A percentile compares a stretch with the other conserved stretches of the same genome.
phyloP scores from a whole-genome alignment of 345 rosid genomes.

The Zanthoxylum bungeanum region DNA sequence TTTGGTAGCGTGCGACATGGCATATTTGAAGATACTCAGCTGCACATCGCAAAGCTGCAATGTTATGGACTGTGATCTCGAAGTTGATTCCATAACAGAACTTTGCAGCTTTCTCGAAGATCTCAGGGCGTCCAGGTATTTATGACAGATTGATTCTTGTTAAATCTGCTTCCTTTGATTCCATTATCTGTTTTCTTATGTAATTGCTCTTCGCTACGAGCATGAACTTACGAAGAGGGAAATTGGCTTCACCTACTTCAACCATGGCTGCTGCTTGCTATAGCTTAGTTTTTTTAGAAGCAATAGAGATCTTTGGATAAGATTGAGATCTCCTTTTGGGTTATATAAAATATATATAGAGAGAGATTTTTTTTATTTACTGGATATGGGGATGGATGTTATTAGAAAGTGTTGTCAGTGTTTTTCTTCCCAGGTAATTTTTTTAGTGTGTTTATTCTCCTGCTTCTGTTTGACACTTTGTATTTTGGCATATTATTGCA shows the following conservation, averaged over 20 bases:
- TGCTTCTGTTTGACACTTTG: too few relatives aligned
- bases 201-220: constrained; percentile 88
- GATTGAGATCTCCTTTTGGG: too few relatives aligned
- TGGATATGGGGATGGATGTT: too few relatives aligned
- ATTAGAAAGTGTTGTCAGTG: too few relatives aligned
- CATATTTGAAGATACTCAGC: constrained; percentile 87
- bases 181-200: constrained; percentile 73
- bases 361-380: not conserved
- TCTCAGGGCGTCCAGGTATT: constrained; percentile 92
- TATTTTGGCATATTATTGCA: too few relatives aligned
- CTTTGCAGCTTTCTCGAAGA: constrained; percentile 87
- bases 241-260: constrained; percentile 71
- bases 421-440: too few relatives aligned
- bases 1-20: constrained; percentile 85
- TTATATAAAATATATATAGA: not conserved
- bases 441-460: too few relatives aligned
- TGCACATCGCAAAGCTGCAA: constrained; percentile 86
- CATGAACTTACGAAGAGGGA: constrained; percentile 95
- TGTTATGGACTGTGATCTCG: constrained; percentile 91
- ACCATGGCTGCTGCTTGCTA: constrained; percentile 43
- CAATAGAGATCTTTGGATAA: not conserved
- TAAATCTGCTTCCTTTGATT: constrained; percentile 59
- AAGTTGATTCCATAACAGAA: constrained; percentile 96
- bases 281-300: too few relatives aligned
- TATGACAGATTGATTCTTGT: constrained; percentile 59